phyloP scores from a whole-genome alignment of 768 basidiomycete genomes.

The Dentipellis fragilis region DNA sequence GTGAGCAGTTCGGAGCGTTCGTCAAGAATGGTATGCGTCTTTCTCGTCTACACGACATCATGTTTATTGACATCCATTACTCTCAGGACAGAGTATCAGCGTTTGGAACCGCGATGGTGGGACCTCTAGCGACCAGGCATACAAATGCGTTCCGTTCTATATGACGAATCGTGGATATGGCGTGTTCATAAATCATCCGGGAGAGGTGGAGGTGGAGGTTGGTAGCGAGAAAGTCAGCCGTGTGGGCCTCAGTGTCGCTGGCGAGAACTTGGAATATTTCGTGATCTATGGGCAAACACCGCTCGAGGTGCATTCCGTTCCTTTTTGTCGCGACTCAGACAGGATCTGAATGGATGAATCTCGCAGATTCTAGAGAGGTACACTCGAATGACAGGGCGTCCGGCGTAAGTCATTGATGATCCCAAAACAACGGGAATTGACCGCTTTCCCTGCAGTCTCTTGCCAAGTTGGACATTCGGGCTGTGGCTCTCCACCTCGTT shows the following conservation, averaged over 20 bases:
- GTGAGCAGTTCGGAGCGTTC: constrained; percentile 67
- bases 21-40: constrained; percentile 58
- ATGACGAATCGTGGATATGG: constrained; percentile 65
- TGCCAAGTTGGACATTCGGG: constrained; percentile 69
- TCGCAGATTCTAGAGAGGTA: constrained; percentile 48
- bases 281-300: constrained; percentile 62
- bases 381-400: constrained; percentile 54
- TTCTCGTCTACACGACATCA: constrained; percentile 8
- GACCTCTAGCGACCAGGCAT: constrained; percentile 58
- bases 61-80: constrained; percentile 1
- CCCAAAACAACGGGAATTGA: constrained; percentile 16
- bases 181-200: constrained; percentile 67
- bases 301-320: constrained; percentile 35
- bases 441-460: constrained; percentile 28
- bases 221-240: constrained; percentile 56
- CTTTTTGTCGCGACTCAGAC: not conserved
- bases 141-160: constrained; percentile 62
- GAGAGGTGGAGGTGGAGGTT: constrained; percentile 69
- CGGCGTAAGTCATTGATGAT: constrained; percentile 29
- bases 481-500: constrained; percentile 75
- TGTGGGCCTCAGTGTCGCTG: constrained; percentile 55
- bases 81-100: constrained; percentile 42
- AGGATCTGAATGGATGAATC: not conserved
- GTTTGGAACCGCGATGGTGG: constrained; percentile 74
- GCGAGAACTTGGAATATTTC: constrained; percentile 51